These are phyloP conservation scores for Vigna nakashimae DNA, from an alignment of 306 rosid genomes.

Conservation along the genomic window DNA sequence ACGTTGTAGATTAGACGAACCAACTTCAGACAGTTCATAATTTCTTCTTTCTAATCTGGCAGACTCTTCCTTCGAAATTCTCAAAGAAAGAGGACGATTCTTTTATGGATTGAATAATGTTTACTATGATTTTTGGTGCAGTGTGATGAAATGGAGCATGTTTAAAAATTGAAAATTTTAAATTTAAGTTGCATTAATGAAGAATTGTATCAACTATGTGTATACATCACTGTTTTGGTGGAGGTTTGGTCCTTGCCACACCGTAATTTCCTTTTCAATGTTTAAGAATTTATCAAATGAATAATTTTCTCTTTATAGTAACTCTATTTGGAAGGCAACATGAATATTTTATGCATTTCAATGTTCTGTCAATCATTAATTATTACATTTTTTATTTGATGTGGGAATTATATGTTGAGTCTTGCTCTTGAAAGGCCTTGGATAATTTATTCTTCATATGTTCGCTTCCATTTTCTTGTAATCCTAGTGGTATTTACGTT, in stretches of 20 bases:
- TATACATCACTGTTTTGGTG: background rate
- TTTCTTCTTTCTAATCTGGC: background rate
- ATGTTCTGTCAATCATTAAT: conserved; percentile 19
- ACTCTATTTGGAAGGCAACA: background rate
- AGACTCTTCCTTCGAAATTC: background rate
- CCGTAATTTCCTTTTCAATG: conserved; percentile 8
- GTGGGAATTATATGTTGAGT: conserved; percentile 1
- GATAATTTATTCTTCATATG: conserved; percentile 15
- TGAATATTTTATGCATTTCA: conserved; percentile 3
- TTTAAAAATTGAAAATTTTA: background rate
- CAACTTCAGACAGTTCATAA: conserved; percentile 16
- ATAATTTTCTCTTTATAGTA: background rate
- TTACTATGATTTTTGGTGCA: background rate
- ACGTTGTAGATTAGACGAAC: background rate
- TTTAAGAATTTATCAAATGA: background rate
- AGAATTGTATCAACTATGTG: background rate
- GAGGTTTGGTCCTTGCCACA: background rate
- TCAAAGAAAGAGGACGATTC: background rate
- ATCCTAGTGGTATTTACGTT: conserved; percentile 26
- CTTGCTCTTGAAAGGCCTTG: conserved; percentile 23
- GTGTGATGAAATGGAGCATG: conserved; percentile 4
- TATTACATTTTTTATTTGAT: conserved; percentile 10
- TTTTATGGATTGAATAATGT: conserved; percentile 13
- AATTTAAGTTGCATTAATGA: background rate
- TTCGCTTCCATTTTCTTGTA: conserved; percentile 28